Percentiles rank a stretch among this genome's conserved stretches.
phyloP scores from a whole-genome alignment of 1,139 yeast genomes.

The Pneumocystis wakefieldiae region DNA sequence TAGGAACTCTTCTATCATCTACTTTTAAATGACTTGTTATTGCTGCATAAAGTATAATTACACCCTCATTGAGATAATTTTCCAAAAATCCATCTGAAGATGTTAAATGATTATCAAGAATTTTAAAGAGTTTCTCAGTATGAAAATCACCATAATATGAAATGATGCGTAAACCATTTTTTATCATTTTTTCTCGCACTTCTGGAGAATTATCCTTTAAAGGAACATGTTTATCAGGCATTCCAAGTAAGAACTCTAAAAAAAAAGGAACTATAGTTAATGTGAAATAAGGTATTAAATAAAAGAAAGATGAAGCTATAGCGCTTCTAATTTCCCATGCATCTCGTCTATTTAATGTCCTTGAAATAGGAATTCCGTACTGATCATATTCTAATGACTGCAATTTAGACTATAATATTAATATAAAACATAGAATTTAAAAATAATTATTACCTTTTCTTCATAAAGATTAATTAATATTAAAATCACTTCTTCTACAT shows the following conservation, averaged over 20 bases:
- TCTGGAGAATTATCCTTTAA: slow-evolving; percentile 58
- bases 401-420: background rate
- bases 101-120: slow-evolving; percentile 49
- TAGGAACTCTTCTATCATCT: slow-evolving; percentile 47
- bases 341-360: slow-evolving; percentile 47
- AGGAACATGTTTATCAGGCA: slow-evolving; percentile 32
- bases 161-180: slow-evolving; percentile 69
- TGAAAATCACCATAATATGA: slow-evolving; percentile 45
- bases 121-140: slow-evolving; percentile 58
- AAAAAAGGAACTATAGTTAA: background rate
- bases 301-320: slow-evolving; percentile 19
- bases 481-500: slow-evolving; percentile 41
- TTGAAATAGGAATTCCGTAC: slow-evolving; percentile 60
- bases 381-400: slow-evolving; percentile 42
- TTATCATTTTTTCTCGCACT: slow-evolving; percentile 72
- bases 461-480: background rate
- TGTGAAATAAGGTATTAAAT: background rate
- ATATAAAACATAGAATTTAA: background rate
- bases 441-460: background rate
- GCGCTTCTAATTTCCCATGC: slow-evolving; percentile 79
- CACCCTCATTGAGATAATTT: slow-evolving; percentile 63
- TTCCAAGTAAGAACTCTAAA: slow-evolving; percentile 35
- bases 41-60: slow-evolving; percentile 74
- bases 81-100: slow-evolving; percentile 27
- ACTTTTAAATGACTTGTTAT: slow-evolving; percentile 64